Evolutionary conservation across 2,329 filamentous ascomycete genomes (phyloP), one percentile per base, ranked within the genome.

Genomic region (Teratosphaeria pseudoeucalypti): DNA sequence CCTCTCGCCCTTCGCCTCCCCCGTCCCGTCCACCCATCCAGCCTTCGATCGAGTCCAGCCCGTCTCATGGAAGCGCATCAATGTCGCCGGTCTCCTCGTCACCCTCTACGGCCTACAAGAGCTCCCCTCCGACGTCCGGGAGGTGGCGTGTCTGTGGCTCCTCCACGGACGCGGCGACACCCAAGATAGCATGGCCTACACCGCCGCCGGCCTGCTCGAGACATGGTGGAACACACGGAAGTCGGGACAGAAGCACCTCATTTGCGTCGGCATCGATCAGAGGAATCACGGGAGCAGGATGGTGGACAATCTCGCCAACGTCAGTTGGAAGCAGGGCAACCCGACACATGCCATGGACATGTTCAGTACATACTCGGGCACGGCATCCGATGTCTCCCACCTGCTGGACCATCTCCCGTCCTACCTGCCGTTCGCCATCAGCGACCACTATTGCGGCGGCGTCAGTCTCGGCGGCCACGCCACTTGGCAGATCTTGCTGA

Each of bases 261-360:
- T 97, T 56, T 91, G 89, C 2, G 82, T 92, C 12, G 83, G 87
- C 2, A 95, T 96, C 73, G 94, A 97, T 75, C 91, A 96, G 77
- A 83, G 92, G 54, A 97, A 97, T 73, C 94, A 97, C 74, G 94
- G 94, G 29, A 81, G 82, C 2, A 79, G 94, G 58, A 74, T 85
- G 61, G 82, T 92, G 1, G 81, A 86, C 66, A 76, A 82, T 7
- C 66, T 80, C 19, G 85, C 87, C 29, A 97, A 96, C 72, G 79
- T 86, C 66, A 81, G 87, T 3, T 97, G 92, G 92, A 82, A 83
- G 52, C 75, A 83, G 43, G 91, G 90, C 34, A 96, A 96, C 70
- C 77, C 81, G 7, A 82, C 80, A 6, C 94, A 97, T 76, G 92
- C 91, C 0, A 85, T 90, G 70, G 94, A 99, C 73, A 96, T 99